Conservation (phyloP, 805 yeast species). For the Zygotorulaspora chibaensis region DNA sequence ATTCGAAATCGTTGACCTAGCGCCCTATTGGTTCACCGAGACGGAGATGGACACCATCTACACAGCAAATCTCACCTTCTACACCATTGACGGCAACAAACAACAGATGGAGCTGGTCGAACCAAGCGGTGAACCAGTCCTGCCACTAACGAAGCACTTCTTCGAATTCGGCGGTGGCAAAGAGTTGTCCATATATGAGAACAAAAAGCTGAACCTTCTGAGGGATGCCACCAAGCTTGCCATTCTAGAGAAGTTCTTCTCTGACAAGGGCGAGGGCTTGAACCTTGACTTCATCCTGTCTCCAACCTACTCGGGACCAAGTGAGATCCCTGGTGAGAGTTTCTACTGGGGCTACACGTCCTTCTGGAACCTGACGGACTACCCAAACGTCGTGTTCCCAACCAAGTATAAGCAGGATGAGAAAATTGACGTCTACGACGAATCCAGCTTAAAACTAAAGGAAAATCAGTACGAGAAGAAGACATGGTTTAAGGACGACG, state of each 20-base stretch:
- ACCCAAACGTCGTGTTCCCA: slow-evolving; percentile 63
- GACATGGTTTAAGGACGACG: slow-evolving; percentile 22
- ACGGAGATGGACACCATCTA: slow-evolving; percentile 21
- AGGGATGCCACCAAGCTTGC: slow-evolving; percentile 59
- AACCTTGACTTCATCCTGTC: slow-evolving; percentile 57
- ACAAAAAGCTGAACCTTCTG: slow-evolving; percentile 48
- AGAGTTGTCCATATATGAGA: slow-evolving; percentile 45
- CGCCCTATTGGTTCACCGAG: slow-evolving; percentile 22
- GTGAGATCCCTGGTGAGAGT: slow-evolving; percentile 61
- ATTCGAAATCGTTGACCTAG: slow-evolving; percentile 49
- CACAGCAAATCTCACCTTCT: slow-evolving; percentile 36
- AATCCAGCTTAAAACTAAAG: slow-evolving; percentile 11
- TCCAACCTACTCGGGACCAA: slow-evolving; percentile 65
- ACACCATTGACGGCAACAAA: slow-evolving; percentile 64
- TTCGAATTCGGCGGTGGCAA: slow-evolving; percentile 58
- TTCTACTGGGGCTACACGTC: slow-evolving; percentile 81
- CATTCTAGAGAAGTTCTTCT: slow-evolving; percentile 21
- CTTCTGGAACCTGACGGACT: slow-evolving; percentile 66
- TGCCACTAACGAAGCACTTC: slow-evolving; percentile 59
- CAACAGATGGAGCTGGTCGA: slow-evolving; percentile 49
- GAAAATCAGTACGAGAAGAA: slow-evolving; percentile 22
- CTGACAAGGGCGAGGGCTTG: slow-evolving; percentile 4
- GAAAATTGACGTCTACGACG: slow-evolving; percentile 45
- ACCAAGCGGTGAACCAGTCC: slow-evolving; percentile 66
- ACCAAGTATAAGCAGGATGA: slow-evolving; percentile 60